Conservation (phyloP, 805 yeast species). For the Starmerella scarabaei region DNA sequence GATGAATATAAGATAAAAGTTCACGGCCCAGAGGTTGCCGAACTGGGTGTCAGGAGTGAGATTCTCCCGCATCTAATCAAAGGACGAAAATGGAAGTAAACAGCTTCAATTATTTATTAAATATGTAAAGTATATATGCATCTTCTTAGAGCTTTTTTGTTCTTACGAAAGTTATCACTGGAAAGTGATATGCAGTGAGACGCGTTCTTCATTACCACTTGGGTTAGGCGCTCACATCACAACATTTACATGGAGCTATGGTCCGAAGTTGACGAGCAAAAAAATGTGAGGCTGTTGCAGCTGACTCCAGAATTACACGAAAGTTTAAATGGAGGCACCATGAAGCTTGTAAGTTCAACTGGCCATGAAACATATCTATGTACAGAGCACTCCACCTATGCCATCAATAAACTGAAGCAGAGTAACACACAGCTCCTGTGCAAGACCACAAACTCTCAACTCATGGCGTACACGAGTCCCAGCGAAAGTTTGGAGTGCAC, state of each 20-base stretch:
- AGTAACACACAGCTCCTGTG: slow-evolving; percentile 66
- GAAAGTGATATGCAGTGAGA: too few relatives aligned
- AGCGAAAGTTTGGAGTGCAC: slow-evolving; percentile 20
- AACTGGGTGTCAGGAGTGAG: slow-evolving; percentile 21
- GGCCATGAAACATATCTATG: slow-evolving; percentile 14
- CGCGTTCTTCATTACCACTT: too few relatives aligned
- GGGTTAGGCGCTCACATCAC: too few relatives aligned
- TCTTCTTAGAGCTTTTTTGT: too few relatives aligned
- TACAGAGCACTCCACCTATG: slow-evolving; percentile 15
- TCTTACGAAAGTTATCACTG: too few relatives aligned
- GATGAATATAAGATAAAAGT: slow-evolving; percentile 19
- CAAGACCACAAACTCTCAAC: slow-evolving; percentile 15
- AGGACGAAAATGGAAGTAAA: too few relatives aligned
- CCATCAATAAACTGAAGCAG: slow-evolving; percentile 38
- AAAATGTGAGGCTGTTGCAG: slow-evolving; percentile 21
- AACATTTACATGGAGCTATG: slow-evolving; percentile 1
- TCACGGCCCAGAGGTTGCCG: slow-evolving; percentile 20
- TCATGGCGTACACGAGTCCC: slow-evolving; percentile 21
- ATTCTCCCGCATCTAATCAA: slow-evolving; percentile 14
- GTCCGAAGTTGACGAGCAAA: slow-evolving; percentile 1
- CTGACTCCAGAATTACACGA: slow-evolving; percentile 22
- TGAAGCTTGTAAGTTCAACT: slow-evolving; percentile 8
- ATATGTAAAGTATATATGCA: too few relatives aligned
- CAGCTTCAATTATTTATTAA: too few relatives aligned
- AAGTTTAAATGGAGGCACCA: slow-evolving; percentile 15